Evolutionary conservation across 2,329 filamentous ascomycete species (phyloP).

Genomic region (Xylariaceae sp.): DNA sequence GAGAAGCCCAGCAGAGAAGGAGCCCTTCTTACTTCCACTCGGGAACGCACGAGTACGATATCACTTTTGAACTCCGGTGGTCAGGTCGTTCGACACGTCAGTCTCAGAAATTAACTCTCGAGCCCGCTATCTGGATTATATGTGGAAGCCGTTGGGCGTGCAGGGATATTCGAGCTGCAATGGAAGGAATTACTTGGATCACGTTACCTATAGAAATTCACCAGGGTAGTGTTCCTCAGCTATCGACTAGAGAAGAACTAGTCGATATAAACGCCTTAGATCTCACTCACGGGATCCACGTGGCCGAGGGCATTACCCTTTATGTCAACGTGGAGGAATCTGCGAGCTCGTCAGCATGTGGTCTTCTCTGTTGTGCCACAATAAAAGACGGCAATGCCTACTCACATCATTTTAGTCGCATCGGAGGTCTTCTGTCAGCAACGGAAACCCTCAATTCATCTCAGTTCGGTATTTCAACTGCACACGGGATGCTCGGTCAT

Average conservation of each 20-base stretch:
- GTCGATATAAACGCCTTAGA: slow-evolving; percentile 8
- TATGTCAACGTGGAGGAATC: slow-evolving; percentile 10
- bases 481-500: slow-evolving; percentile 14
- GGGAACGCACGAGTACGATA: slow-evolving; percentile 8
- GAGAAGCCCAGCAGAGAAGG: slow-evolving; percentile 5
- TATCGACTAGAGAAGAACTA: slow-evolving; percentile 6
- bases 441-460: slow-evolving; percentile 5
- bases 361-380: slow-evolving; percentile 4
- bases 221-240: slow-evolving; percentile 4
- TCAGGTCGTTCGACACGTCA: slow-evolving; percentile 7
- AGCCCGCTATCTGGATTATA: slow-evolving; percentile 10
- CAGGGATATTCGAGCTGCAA: slow-evolving; percentile 9
- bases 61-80: slow-evolving; percentile 15
- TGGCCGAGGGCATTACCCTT: slow-evolving; percentile 6
- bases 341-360: slow-evolving; percentile 1
- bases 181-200: slow-evolving; percentile 12
- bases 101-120: slow-evolving; percentile 2
- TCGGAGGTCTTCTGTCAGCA: slow-evolving; percentile 8
- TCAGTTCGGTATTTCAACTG: slow-evolving; percentile 14
- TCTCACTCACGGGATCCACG: slow-evolving; percentile 6
- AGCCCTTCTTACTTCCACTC: background rate
- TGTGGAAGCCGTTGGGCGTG: slow-evolving; percentile 16
- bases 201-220: slow-evolving; percentile 12
- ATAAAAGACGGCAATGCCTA: slow-evolving; percentile 11
- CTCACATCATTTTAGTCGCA: slow-evolving; percentile 13